Base-by-base conservation (phyloP, 2,329 filamentous ascomycete genomes). In the Xylariaceae sp. region DNA sequence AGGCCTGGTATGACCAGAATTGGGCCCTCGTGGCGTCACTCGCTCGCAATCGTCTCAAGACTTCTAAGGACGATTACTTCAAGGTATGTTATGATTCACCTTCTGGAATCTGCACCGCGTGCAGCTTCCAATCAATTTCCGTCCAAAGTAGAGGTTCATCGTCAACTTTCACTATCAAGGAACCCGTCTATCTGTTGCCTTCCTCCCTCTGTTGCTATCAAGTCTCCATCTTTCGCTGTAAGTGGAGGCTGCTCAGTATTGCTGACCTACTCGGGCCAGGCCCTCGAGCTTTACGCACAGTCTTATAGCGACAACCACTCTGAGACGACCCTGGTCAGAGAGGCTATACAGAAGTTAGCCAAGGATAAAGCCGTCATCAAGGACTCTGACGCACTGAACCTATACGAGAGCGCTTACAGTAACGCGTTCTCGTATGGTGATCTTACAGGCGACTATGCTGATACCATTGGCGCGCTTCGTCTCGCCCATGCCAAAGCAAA, bases 51-150 rank as follows among this genome's bases (percentile, higher is more conserved):
- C 69, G 76, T 27, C 68, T 69, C 49, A 74, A 73, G 56, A 64
- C 69, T 1, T 70, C 69, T 39, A 78, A 79, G 45, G 78, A 82
- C 39, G 68, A 75, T 7, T 83, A 82, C 59, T 82, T 77, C 57
- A 56, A 44, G 45, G 54, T 73, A 80, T 67, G 77, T 81, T 15
- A 27, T 27, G 4, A 27, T 27, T 27, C 4, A 4, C 4, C 22
- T 27, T 27, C 22, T 27, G 22, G 7, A 7, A 27, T 27, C 22
- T 27, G 7, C 22, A 27, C 7, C 7, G 22, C 22, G 7, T 27
- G 22, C 4, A 27, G 4, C 7, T 7, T 7, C 7, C 22, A 27
- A 27, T 5, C 22, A 4, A 27, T 27, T 27, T 27, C 22, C n/a
- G n/a, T n/a, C n/a, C n/a, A n/a, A n/a, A n/a, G n/a, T n/a, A n/a